Conservation (phyloP, 2,329 filamentous ascomycete genomes). For the Ophiostoma quercus region DNA sequence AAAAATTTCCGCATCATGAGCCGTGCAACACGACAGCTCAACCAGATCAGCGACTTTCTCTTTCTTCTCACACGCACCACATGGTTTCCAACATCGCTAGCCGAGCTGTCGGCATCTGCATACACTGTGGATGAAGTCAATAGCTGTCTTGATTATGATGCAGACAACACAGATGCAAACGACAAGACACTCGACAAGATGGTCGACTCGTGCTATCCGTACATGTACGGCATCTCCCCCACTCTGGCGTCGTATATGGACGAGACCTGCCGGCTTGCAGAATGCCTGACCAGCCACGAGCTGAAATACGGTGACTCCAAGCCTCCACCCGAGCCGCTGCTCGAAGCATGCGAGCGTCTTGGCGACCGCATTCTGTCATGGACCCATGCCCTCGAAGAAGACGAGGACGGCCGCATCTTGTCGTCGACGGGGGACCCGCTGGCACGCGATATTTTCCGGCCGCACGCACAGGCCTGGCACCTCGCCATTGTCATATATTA, state of each 20-base stretch:
- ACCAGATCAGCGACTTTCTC: slow-evolving; percentile 23
- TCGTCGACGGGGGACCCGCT: slow-evolving; percentile 8
- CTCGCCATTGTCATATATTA: slow-evolving; percentile 15
- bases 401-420: neutral
- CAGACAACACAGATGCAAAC: neutral
- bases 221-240: slow-evolving; percentile 24
- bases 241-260: slow-evolving; percentile 18
- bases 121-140: neutral
- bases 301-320: neutral
- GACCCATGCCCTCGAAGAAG: slow-evolving; percentile 15
- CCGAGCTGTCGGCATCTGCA: neutral
- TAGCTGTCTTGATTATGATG: neutral
- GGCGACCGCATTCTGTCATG: slow-evolving; percentile 17
- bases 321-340: slow-evolving; percentile 3
- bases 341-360: slow-evolving; percentile 11
- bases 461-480: slow-evolving; percentile 19
- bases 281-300: slow-evolving; percentile 12
- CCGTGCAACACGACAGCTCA: slow-evolving; percentile 17
- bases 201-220: slow-evolving; percentile 12
- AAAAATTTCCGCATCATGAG: neutral
- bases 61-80: slow-evolving; percentile 19
- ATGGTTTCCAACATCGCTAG: slow-evolving; percentile 7
- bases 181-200: neutral
- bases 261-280: slow-evolving; percentile 21
- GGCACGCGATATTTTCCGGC: slow-evolving; percentile 1